These are phyloP conservation scores for Trichoderma arundinaceum DNA, from an alignment of 2,329 filamentous ascomycete genomes.

Conservation along the genomic window DNA sequence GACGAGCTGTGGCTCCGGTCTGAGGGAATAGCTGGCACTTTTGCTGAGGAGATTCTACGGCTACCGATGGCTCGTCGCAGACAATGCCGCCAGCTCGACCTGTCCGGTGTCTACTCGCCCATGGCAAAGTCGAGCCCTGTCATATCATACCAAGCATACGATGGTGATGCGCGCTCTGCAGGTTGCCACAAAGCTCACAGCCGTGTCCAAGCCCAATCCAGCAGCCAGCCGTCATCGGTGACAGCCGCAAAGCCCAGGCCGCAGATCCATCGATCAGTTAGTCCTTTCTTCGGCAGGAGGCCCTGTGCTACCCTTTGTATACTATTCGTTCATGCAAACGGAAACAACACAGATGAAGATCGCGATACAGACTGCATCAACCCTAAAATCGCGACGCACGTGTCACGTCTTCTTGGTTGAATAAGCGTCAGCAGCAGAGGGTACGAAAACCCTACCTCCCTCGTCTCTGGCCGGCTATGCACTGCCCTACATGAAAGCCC, in stretches of 20 bases:
- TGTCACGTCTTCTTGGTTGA: slow-evolving; percentile 15
- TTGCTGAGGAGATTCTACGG: slow-evolving; percentile 4
- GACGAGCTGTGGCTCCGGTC: slow-evolving; percentile 1
- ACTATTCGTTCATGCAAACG: slow-evolving; percentile 25
- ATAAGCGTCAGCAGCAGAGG: slow-evolving; percentile 6
- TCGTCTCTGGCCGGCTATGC: slow-evolving; percentile 4
- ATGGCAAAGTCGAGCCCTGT: slow-evolving; percentile 9
- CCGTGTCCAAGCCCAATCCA: slow-evolving; percentile 23
- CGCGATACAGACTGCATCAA: slow-evolving; percentile 23
- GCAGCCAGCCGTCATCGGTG: neutral
- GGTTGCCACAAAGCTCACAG: slow-evolving; percentile 23
- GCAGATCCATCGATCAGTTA: slow-evolving; percentile 1
- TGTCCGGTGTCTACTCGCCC: neutral
- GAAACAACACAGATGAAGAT: slow-evolving; percentile 21
- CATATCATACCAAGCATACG: slow-evolving; percentile 10
- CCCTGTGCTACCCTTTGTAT: slow-evolving; percentile 5
- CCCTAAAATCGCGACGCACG: slow-evolving; percentile 28
- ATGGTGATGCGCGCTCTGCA: slow-evolving; percentile 27
- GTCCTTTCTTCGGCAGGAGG: neutral
- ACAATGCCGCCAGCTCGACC: slow-evolving; percentile 5
- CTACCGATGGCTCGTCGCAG: neutral
- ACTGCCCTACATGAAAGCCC: slow-evolving; percentile 8
- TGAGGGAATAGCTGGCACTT: neutral
- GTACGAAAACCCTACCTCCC: slow-evolving; percentile 15
- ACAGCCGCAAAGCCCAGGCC: slow-evolving; percentile 20